These are phyloP conservation scores for Amborella trichopoda DNA, from an alignment of 164 flowering plant genomes.

Conservation along the genomic window DNA sequence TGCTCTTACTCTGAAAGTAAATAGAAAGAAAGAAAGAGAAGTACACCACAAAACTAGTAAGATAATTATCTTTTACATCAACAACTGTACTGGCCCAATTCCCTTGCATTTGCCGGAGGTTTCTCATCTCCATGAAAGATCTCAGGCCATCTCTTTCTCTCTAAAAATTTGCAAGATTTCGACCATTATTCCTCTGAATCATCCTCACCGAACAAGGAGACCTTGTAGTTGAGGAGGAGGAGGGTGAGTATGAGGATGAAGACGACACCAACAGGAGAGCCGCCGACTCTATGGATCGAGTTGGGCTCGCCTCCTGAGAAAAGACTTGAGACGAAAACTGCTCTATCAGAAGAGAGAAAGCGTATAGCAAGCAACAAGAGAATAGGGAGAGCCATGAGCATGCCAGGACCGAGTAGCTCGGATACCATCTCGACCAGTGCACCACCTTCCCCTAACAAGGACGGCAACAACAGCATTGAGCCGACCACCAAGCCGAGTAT, in stretches of 20 bases:
- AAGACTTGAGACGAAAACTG: constrained; percentile 30
- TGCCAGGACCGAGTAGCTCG: constrained; percentile 54
- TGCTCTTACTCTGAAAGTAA: too few species aligned
- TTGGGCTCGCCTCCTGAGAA: constrained; percentile 72
- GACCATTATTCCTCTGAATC: constrained; percentile 40
- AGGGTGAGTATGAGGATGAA: constrained; percentile 51
- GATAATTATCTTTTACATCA: too few species aligned
- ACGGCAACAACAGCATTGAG: constrained; percentile 32
- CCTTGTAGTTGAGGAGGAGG: constrained; percentile 48
- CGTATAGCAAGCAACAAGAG: constrained; percentile 59
- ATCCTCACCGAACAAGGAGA: constrained; percentile 58
- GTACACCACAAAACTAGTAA: too few species aligned
- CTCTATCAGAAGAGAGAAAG: constrained; percentile 73
- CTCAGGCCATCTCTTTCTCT: too few species aligned
- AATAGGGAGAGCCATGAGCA: constrained; percentile 65
- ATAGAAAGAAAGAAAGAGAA: too few species aligned
- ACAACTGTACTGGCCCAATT: too few species aligned
- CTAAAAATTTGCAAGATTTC: too few species aligned
- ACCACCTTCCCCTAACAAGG: constrained; percentile 64
- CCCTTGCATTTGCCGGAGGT: too few species aligned
- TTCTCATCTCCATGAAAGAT: too few species aligned
- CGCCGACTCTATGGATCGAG: constrained; percentile 73
- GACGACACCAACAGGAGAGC: constrained; percentile 86
- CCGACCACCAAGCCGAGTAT: constrained; percentile 51
- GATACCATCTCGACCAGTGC: constrained; percentile 53